A percentile compares a stretch with the other conserved stretches of the same genome.
phyloP scores from a whole-genome alignment of 495 filamentous ascomycete species.

The Lasiosphaeris hirsuta region DNA sequence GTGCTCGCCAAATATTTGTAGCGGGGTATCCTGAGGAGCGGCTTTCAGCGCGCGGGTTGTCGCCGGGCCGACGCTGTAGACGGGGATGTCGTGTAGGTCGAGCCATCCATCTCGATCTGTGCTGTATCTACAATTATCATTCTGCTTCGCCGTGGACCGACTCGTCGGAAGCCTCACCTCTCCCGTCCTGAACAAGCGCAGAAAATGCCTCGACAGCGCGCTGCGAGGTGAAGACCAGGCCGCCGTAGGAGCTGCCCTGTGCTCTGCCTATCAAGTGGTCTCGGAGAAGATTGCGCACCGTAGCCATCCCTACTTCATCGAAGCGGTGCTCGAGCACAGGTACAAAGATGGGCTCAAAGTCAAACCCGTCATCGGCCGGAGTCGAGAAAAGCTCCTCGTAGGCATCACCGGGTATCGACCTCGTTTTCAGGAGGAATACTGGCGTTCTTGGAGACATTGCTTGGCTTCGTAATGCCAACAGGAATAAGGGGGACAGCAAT shows the following conservation, averaged over 20 bases:
- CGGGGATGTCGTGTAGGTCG: conserved; percentile 52
- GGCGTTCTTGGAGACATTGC: conserved; percentile 41
- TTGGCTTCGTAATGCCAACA: too few relatives aligned
- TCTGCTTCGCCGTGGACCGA: neutral
- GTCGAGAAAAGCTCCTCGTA: conserved; percentile 73
- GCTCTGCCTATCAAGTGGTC: conserved; percentile 30
- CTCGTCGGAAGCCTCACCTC: conserved; percentile 29
- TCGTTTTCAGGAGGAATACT: conserved; percentile 82
- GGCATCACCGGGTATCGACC: conserved; percentile 69
- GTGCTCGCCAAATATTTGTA: conserved; percentile 68
- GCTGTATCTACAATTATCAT: conserved; percentile 22
- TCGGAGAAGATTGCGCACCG: conserved; percentile 35
- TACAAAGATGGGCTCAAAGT: conserved; percentile 66
- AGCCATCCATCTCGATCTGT: conserved; percentile 36
- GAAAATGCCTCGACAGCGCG: conserved; percentile 86
- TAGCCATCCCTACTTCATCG: conserved; percentile 39
- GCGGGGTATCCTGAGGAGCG: conserved; percentile 44
- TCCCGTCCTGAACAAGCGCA: conserved; percentile 53
- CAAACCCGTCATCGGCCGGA: conserved; percentile 32
- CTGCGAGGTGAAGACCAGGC: conserved; percentile 90
- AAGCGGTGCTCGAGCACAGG: conserved; percentile 78
- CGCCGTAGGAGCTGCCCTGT: conserved; percentile 59
- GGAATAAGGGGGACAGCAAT: too few relatives aligned
- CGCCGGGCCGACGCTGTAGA: conserved; percentile 92
- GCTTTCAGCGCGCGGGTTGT: conserved; percentile 70